Evolutionary conservation across 1,284 basidiomycete species (phyloP).

Genomic region (Moniliophthora roreri): DNA sequence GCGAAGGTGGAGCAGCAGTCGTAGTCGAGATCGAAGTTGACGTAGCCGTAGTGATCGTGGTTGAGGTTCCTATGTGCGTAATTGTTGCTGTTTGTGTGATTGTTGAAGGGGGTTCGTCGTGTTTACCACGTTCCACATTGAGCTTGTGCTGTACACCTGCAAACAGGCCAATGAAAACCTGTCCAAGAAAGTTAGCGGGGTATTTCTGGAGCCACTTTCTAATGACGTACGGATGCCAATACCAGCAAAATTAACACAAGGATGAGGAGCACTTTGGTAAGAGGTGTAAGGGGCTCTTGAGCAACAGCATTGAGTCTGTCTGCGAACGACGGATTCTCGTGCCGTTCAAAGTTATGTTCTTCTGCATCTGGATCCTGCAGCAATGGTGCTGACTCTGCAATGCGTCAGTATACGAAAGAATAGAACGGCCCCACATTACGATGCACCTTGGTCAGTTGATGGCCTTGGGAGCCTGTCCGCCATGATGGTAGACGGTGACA

Average conservation of each 20-base stretch:
- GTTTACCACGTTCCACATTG: constrained; percentile 44
- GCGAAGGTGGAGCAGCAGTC: constrained; percentile 37
- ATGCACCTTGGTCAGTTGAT: constrained; percentile 42
- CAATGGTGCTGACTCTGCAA: constrained; percentile 55
- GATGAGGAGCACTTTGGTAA: constrained; percentile 82
- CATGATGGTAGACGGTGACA: constrained; percentile 9
- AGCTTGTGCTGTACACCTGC: constrained; percentile 82
- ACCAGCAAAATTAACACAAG: constrained; percentile 78
- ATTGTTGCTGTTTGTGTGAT: constrained; percentile 31
- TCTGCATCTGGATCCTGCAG: constrained; percentile 42
- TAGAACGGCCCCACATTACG: background rate
- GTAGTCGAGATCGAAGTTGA: constrained; percentile 39
- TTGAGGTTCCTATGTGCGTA: constrained; percentile 17
- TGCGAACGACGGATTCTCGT: constrained; percentile 35
- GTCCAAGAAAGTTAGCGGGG: background rate
- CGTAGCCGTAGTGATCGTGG: constrained; percentile 22
- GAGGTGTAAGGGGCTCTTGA: constrained; percentile 78
- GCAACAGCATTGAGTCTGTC: constrained; percentile 55
- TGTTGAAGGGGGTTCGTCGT: constrained; percentile 28
- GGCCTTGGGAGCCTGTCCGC: constrained; percentile 22
- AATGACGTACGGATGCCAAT: constrained; percentile 57
- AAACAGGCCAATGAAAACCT: constrained; percentile 90
- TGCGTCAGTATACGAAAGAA: constrained; percentile 1
- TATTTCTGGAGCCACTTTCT: background rate
- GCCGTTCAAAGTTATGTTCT: constrained; percentile 22